Evolutionary conservation across 306 rosid species (phyloP), one percentile per base, ranked within the genome.

Genomic region (Medicago truncatula): DNA sequence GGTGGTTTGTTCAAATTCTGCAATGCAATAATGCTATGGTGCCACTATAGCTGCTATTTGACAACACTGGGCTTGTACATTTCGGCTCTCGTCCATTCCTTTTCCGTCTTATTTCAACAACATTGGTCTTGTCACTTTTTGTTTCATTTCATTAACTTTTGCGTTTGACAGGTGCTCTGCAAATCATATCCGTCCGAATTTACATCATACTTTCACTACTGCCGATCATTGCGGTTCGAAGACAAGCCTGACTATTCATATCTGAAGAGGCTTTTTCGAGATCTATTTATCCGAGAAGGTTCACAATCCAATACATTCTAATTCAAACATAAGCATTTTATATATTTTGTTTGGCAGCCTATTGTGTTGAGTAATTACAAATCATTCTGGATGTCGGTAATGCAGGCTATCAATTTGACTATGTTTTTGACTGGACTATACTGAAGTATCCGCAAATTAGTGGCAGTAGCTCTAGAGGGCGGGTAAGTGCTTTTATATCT

Each of bases 211-310:
- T 96, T 96, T 75, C 98, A 90, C 80, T 96, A 92, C 83, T 92
- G 99, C 74, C 97, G 96, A 44, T 81, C 99, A 6, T 78, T 96
- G 89, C 89, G 96, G 75, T 96, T 96, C 74, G 99, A 96, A 65
- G 99, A 96, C 90, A 96, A 96, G 80, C 99, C 99, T 50, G 98
- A 96, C 81, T 96, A 92, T 85, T 96, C 99, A 50, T 92, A 96
- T 85, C 85, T 96, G 49, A 96, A 91, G 87, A 93, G 98, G 77
- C 99, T 96, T 65, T 96, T 92, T 67, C 90, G 99, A 41, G 99
- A 96, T 80, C 86, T 96, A 50, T 96, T 96, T 83, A 92, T 92
- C 78, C 88, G 98, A 79, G 98, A 92, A 96, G 99, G 99, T 87
- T 58, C 36, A 53, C 71, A 15, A 61, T 62, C 50, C 34, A 49